phyloP scores from a whole-genome alignment of 192 early-diverging fungal species.

The Coemansia biformis region DNA sequence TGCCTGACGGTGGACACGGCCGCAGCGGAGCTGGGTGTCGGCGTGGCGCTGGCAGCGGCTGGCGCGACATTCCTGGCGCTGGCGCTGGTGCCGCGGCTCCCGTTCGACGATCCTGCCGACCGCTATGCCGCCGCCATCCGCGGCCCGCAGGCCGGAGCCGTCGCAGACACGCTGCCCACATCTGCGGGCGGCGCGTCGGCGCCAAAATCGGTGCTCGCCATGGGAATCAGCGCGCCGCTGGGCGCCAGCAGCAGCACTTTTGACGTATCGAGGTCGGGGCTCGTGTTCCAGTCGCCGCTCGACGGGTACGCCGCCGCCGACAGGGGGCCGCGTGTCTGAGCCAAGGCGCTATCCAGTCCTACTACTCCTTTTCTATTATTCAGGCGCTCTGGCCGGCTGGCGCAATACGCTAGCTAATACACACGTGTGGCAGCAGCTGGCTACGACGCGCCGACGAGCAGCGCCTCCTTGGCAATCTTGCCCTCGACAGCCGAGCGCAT shows the following conservation, averaged over 20 bases:
- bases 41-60: conserved; percentile 9
- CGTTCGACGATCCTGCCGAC: conserved; percentile 41
- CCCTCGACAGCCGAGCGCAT: conserved; percentile 61
- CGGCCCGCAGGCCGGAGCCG: conserved; percentile 32
- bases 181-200: conserved; percentile 5
- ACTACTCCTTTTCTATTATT: no score
- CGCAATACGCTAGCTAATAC: no score
- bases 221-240: conserved; percentile 16
- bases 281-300: background rate
- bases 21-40: conserved; percentile 26
- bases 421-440: no score
- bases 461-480: conserved; percentile 34
- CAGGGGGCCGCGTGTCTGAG: background rate
- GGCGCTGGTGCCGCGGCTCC: conserved; percentile 6
- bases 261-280: conserved; percentile 5
- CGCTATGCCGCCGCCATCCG: conserved; percentile 24
- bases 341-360: no score
- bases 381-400: no score
- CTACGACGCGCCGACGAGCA: conserved; percentile 3
- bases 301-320: background rate
- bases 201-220: conserved; percentile 9
- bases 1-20: conserved; percentile 18
- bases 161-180: background rate
- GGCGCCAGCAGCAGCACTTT: conserved; percentile 23
- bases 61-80: conserved; percentile 15